Percentiles rank a stretch among this genome's conserved stretches.
phyloP scores from a whole-genome alignment of 176 grass and related monocot genomes.

The Carex scoparia region DNA sequence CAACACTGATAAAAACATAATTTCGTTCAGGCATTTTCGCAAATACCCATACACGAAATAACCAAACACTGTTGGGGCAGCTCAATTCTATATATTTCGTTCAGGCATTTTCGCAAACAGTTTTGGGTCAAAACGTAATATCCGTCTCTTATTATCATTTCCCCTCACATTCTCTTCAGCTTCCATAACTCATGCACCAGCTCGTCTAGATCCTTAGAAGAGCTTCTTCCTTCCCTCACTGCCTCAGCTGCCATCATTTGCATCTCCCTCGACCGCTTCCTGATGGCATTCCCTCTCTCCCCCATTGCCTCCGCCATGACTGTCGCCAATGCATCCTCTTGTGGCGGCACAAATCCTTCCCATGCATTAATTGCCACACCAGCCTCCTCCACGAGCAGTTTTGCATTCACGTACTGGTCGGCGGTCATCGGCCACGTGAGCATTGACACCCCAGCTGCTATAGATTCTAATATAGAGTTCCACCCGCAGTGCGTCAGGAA shows the following conservation, averaged over 20 bases:
- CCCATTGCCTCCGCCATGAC: neutral
- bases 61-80: too few species aligned
- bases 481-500: conserved; percentile 46
- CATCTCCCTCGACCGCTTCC: conserved; percentile 12
- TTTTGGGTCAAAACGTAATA: too few species aligned
- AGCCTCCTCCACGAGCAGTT: neutral
- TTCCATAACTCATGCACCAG: conserved; percentile 3
- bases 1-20: too few species aligned
- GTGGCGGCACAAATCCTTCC: neutral
- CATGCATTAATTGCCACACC: neutral
- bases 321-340: conserved; percentile 7
- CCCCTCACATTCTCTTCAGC: neutral
- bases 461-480: conserved; percentile 37
- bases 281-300: neutral
- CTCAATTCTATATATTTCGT: too few species aligned
- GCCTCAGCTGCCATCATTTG: neutral
- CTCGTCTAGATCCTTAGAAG: neutral
- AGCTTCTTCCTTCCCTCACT: conserved; percentile 17
- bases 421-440: conserved; percentile 36
- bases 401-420: conserved; percentile 23
- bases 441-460: conserved; percentile 27
- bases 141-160: too few species aligned
- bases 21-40: too few species aligned
- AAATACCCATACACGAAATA: too few species aligned
- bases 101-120: too few species aligned